Conservation (phyloP, 768 basidiomycete genomes). For the Podaxis sp. region DNA sequence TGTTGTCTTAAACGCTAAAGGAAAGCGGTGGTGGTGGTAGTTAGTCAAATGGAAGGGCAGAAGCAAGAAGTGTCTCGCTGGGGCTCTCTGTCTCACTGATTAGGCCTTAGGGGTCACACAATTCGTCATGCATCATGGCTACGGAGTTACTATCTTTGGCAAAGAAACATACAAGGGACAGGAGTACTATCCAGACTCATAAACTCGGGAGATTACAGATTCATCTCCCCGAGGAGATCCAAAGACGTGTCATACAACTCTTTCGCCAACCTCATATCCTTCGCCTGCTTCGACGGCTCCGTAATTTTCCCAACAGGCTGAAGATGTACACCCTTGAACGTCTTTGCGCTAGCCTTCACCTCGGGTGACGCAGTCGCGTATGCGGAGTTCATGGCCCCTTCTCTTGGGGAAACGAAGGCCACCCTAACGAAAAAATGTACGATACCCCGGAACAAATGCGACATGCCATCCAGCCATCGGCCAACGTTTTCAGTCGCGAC, state of each 20-base stretch:
- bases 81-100: too few relatives aligned
- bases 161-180: too few relatives aligned
- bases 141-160: too few relatives aligned
- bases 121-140: too few relatives aligned
- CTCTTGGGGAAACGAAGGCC: constrained; percentile 21
- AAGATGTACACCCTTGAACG: constrained; percentile 39
- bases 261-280: constrained; percentile 31
- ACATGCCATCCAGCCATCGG: constrained; percentile 14
- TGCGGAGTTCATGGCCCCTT: constrained; percentile 35
- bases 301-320: constrained; percentile 32
- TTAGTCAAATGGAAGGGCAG: too few relatives aligned
- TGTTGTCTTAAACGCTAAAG: too few relatives aligned
- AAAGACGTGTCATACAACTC: constrained; percentile 41
- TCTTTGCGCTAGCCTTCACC: constrained; percentile 30
- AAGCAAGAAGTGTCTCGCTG: too few relatives aligned
- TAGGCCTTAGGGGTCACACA: too few relatives aligned
- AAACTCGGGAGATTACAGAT: constrained; percentile 1
- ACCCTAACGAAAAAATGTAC: constrained; percentile 13
- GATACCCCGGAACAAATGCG: constrained; percentile 15
- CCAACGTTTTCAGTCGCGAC: constrained; percentile 30
- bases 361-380: constrained; percentile 40
- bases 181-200: too few relatives aligned
- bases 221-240: constrained; percentile 28
- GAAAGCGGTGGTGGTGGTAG: too few relatives aligned
- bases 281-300: constrained; percentile 27